These are phyloP conservation scores for Pezicula rhizophila DNA, from an alignment of 2,329 filamentous ascomycete species.

Conservation along the genomic window DNA sequence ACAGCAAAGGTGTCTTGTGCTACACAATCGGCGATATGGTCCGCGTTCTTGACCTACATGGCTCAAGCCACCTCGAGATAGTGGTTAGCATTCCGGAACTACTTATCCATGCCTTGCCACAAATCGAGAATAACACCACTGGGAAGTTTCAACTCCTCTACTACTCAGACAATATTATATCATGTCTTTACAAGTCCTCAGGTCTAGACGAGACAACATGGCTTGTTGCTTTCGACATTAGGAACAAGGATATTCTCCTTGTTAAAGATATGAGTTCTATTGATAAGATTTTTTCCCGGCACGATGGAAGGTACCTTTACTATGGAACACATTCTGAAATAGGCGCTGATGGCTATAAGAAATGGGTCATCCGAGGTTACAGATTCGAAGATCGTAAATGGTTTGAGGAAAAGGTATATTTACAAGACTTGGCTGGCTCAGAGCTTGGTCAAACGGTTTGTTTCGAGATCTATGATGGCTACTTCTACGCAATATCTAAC, in stretches of 20 bases:
- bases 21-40: slow-evolving; percentile 50
- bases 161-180: slow-evolving; percentile 50
- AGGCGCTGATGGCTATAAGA: slow-evolving; percentile 46
- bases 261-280: slow-evolving; percentile 37
- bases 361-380: slow-evolving; percentile 57
- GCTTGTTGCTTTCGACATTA: slow-evolving; percentile 46
- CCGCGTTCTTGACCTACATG: slow-evolving; percentile 53
- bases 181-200: slow-evolving; percentile 47
- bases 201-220: slow-evolving; percentile 35
- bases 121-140: slow-evolving; percentile 28
- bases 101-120: slow-evolving; percentile 30
- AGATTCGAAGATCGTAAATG: slow-evolving; percentile 36
- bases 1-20: slow-evolving; percentile 58
- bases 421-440: slow-evolving; percentile 54
- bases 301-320: slow-evolving; percentile 54
- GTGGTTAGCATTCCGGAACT: slow-evolving; percentile 46
- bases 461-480: slow-evolving; percentile 61
- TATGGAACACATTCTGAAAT: slow-evolving; percentile 57
- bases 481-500: slow-evolving; percentile 67
- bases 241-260: slow-evolving; percentile 34
- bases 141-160: slow-evolving; percentile 50
- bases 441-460: slow-evolving; percentile 64
- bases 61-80: slow-evolving; percentile 41
- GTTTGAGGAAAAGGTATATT: slow-evolving; percentile 39
- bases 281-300: slow-evolving; percentile 60